A percentile compares a stretch with the other conserved stretches of the same genome.
Conservation (phyloP, 1,284 basidiomycete species). For the Jaminaea rosea region DNA sequence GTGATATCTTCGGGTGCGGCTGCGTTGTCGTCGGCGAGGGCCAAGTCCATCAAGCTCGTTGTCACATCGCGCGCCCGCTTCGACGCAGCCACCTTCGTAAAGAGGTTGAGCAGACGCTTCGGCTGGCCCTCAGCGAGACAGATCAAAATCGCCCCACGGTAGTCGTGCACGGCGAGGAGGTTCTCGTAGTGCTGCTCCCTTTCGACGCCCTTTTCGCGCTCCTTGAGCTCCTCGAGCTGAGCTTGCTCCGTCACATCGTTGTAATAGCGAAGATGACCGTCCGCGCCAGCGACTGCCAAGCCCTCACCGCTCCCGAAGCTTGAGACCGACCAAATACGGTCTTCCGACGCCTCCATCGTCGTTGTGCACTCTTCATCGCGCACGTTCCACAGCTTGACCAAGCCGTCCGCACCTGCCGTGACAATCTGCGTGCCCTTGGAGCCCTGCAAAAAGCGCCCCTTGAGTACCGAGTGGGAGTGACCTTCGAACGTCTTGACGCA, state of each 20-base stretch:
- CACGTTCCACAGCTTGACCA: constrained; percentile 93
- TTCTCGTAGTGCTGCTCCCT: constrained; percentile 1
- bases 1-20: neutral
- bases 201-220: constrained; percentile 22
- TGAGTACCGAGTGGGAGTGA: constrained; percentile 90
- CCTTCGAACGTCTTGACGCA: constrained; percentile 52
- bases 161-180: neutral
- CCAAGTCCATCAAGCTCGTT: neutral
- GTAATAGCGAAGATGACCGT: constrained; percentile 89
- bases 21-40: neutral
- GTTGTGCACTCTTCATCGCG: constrained; percentile 69
- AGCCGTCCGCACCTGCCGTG: constrained; percentile 80
- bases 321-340: constrained; percentile 63
- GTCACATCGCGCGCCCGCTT: neutral
- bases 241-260: constrained; percentile 77
- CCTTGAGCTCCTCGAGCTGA: constrained; percentile 53
- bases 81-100: neutral
- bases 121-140: neutral
- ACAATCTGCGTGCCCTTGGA: constrained; percentile 75
- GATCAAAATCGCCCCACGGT: neutral
- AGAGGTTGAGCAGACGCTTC: neutral
- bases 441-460: constrained; percentile 67
- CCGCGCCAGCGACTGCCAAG: constrained; percentile 84
- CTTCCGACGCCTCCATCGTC: constrained; percentile 63
- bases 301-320: constrained; percentile 67